These are phyloP conservation scores for Penicillium herquei DNA, from an alignment of 495 filamentous ascomycete species.

Conservation along the genomic window DNA sequence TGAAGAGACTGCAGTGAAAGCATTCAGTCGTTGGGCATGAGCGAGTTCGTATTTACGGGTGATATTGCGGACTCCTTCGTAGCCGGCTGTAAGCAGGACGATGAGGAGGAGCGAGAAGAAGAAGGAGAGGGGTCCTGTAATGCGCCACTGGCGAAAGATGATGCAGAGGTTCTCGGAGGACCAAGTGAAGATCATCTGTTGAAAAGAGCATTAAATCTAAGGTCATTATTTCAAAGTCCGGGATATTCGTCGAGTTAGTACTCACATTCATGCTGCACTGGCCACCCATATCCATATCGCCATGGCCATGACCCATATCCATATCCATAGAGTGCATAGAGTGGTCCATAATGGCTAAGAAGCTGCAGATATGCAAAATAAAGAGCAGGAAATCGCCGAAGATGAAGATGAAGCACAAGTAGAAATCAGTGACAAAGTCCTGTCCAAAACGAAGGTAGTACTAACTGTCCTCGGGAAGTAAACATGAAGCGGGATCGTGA, in stretches of 20 bases:
- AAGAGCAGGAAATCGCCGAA: not conserved
- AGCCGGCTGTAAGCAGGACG: constrained; percentile 79
- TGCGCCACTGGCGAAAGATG: constrained; percentile 87
- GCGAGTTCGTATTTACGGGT: constrained; percentile 73
- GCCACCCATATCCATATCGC: constrained; percentile 57
- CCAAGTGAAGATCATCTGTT: constrained; percentile 97
- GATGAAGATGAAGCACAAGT: not conserved
- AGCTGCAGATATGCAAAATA: not conserved
- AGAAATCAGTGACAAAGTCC: not conserved
- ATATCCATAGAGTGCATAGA: constrained; percentile 20
- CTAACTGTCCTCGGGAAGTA: constrained; percentile 7
- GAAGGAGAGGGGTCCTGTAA: constrained; percentile 68
- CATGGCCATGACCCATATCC: constrained; percentile 50
- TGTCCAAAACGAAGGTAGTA: not conserved
- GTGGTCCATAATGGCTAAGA: constrained; percentile 28
- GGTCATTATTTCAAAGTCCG: not conserved
- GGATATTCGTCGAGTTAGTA: not conserved
- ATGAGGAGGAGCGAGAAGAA: constrained; percentile 79
- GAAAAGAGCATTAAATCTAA: not conserved
- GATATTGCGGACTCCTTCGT: constrained; percentile 79
- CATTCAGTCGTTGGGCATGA: constrained; percentile 45
- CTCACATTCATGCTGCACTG: constrained; percentile 85
- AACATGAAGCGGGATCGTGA: constrained; percentile 9
- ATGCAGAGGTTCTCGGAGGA: constrained; percentile 89
- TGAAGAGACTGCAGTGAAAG: constrained; percentile 37